Percentiles rank a stretch among this genome's conserved stretches.
phyloP scores from a whole-genome alignment of 129 eudicot species.

The Flaveria trinervia region DNA sequence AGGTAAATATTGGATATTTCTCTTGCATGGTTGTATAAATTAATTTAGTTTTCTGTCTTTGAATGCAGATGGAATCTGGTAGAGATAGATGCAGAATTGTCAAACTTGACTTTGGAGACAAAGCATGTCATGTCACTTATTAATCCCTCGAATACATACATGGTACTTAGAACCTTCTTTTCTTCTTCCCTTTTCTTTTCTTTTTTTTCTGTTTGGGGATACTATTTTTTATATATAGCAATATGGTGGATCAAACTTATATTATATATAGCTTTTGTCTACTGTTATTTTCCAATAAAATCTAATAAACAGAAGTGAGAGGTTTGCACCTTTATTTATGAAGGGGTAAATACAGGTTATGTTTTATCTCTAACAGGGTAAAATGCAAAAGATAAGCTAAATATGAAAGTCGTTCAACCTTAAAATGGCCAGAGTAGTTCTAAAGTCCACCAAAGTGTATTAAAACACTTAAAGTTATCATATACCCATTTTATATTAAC shows the following conservation, averaged over 20 bases:
- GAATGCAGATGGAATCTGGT: conserved; percentile 90
- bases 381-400: neutral
- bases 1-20: neutral
- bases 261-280: neutral
- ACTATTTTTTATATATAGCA: neutral
- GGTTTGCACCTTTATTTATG: neutral
- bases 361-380: neutral
- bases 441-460: neutral
- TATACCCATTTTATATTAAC: neutral
- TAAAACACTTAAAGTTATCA: neutral
- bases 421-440: neutral
- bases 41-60: conserved; percentile 16
- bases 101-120: conserved; percentile 64
- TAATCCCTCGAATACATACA: conserved; percentile 85
- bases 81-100: conserved; percentile 89
- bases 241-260: conserved; percentile 9
- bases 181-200: neutral
- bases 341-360: neutral
- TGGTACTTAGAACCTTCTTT: conserved; percentile 54
- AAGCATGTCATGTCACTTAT: conserved; percentile 91
- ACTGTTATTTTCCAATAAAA: neutral
- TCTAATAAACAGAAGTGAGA: neutral
- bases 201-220: neutral
- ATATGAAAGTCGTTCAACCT: neutral
- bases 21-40: neutral